Evolutionary conservation across 1,284 basidiomycete genomes (phyloP).

Genomic region (Agroathelia rolfsii): DNA sequence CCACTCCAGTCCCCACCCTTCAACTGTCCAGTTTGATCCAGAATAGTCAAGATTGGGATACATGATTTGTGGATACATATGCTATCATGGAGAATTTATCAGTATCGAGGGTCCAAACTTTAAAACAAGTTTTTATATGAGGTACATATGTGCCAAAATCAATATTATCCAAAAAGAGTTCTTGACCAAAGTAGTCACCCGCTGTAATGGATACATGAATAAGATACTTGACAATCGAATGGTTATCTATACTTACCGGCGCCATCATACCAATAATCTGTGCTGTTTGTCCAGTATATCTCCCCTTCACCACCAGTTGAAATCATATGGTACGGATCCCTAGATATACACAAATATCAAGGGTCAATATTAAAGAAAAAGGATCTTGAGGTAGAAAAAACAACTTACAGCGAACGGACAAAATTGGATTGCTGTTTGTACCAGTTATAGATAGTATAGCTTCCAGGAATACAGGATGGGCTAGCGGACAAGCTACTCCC

Average conservation of each 20-base stretch:
- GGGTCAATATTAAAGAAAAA: too few species aligned
- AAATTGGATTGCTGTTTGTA: constrained; percentile 41
- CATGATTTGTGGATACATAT: constrained; percentile 40
- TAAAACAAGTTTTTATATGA: too few species aligned
- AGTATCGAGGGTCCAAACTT: constrained; percentile 12
- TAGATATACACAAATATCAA: too few species aligned
- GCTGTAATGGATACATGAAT: constrained; percentile 21
- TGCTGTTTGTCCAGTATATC: constrained; percentile 37
- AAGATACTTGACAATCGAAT: constrained; percentile 40
- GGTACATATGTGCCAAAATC: constrained; percentile 51
- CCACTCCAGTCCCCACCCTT: constrained; percentile 43
- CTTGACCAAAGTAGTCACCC: constrained; percentile 45
- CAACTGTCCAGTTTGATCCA: constrained; percentile 38
- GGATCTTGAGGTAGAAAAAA: too few species aligned
- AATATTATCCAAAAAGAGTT: constrained; percentile 38
- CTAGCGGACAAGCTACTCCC: constrained; percentile 40
- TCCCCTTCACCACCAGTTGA: constrained; percentile 51
- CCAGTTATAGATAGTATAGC: constrained; percentile 37
- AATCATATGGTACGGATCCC: constrained; percentile 46
- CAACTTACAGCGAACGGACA: constrained; percentile 37
- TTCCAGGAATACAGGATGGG: constrained; percentile 36
- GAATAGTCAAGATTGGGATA: constrained; percentile 35
- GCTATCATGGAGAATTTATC: constrained; percentile 22
- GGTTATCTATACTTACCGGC: too few species aligned
- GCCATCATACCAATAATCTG: too few species aligned